These are phyloP conservation scores for Aspergillus pseudotamarii DNA, from an alignment of 2,329 filamentous ascomycete genomes.

Conservation along the genomic window DNA sequence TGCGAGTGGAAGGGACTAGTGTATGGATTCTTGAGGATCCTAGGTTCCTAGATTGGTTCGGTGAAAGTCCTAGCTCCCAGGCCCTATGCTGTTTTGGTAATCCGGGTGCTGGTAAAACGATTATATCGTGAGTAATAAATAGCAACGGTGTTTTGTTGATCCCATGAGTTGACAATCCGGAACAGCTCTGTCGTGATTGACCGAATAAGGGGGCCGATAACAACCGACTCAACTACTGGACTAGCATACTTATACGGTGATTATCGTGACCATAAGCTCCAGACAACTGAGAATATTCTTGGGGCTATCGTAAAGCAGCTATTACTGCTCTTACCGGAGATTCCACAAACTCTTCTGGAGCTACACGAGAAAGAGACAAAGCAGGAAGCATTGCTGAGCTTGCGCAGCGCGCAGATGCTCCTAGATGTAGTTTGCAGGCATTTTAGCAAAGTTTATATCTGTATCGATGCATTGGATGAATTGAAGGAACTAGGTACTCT, in stretches of 20 bases:
- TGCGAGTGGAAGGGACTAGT: slow-evolving; percentile 3
- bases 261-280: slow-evolving; percentile 2
- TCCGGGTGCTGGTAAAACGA: slow-evolving; percentile 5
- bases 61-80: neutral
- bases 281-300: neutral
- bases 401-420: neutral
- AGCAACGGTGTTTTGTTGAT: neutral
- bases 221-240: neutral
- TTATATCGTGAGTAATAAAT: slow-evolving; percentile 1
- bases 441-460: slow-evolving; percentile 5
- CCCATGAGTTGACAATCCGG: neutral
- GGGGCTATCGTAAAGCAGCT: slow-evolving; percentile 4
- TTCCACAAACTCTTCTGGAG: neutral
- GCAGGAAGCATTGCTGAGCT: neutral
- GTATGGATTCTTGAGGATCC: slow-evolving; percentile 3
- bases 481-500: neutral
- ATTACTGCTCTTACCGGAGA: neutral
- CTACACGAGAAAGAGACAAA: neutral
- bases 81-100: slow-evolving; percentile 1
- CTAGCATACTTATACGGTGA: slow-evolving; percentile 5
- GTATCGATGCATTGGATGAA: slow-evolving; percentile 8
- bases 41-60: neutral
- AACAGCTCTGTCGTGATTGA: neutral
- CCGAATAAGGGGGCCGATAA: neutral
- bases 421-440: neutral